Evolutionary conservation across 2,329 filamentous ascomycete species (phyloP), one percentile per base, ranked within the genome.

Genomic region (Scedosporium minutisporum): DNA sequence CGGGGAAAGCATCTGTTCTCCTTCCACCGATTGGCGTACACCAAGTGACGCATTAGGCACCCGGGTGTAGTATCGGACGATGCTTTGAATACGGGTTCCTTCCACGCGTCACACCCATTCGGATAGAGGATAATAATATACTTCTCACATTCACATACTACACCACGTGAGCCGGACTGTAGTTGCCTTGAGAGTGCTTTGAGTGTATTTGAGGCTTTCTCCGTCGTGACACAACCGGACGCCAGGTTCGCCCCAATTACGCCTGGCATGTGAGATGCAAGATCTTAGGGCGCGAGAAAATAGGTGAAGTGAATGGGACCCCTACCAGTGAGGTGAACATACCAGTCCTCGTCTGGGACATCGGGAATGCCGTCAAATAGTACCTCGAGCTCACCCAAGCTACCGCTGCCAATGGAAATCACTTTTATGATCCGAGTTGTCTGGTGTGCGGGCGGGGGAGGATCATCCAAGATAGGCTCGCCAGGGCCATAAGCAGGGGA

Each of bases 91-190:
- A 59, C 25, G 4, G 65, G 62, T 3, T 64, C 58, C 21, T 64
- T 67, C 73, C 76, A 79, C 0, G 72, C 71, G 0, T 73, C 33
- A 60, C 73, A 74, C 25, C 67, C 68, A 1, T 71, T 63, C 1
- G 77, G 74, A 60, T 77, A 77, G 0, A 81, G 51, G 4, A 82
- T 59, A 18, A 82, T 65, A 60, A 61, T 62, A 60, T 63, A 65
- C 7, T 72, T 75, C 3, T 69, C 65, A 16, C 66, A 61, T 21
- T 73, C 66, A 42, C 70, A 73, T 9, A 77, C 67, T 1, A 78
- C 65, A 1, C 75, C 78, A 3, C 75, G 68, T 6, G 72, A 71
- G 7, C 71, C 73, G 3, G 72, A 57, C 25, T 66, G 68, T 2
- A 82, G 71, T 53, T 73, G 70, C 21, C 72, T 67, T 4, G 73